Evolutionary conservation across 257 asterid genomes (phyloP), one percentile per base, ranked within the genome.

Genomic region (Ophiorrhiza pumila): DNA sequence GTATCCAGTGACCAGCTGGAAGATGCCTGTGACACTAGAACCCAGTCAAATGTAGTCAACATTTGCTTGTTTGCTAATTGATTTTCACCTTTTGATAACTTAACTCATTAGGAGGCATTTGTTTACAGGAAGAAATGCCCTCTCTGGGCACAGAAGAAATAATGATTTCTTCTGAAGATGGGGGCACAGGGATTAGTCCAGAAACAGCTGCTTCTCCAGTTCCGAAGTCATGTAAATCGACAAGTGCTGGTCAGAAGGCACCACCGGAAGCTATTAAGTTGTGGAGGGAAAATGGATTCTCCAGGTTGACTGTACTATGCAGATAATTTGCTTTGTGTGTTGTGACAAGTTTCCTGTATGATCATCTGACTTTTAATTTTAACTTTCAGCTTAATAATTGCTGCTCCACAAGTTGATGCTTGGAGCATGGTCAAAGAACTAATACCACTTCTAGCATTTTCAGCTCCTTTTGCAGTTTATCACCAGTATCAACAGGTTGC

Each of bases 401-500:
- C 97, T 67, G 93, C 97, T 70, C 98, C 97, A n/a, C 84, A 78
- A 59, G 43, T 78, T 79, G 99, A 91, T 84, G 86, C 87, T 59
- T 90, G 99, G 97, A 66, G 85, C 82, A 85, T 88, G 50, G 85
- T 75, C 55, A 91, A 86, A 86, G 95, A 94, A 80, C 74, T 91
- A 35, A 77, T 91, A 66, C 97, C 99, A 9, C 95, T 94, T 77
- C 64, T 94, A 35, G 79, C 99, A 23, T 90, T 81, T 82, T 94
- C 99, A 3, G 99, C 99, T n/a, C 95, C 97, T 34, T 94, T 91
- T 82, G 97, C 85, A 65, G 82, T 94, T 71, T 91, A 91, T 86
- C 99, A 94, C 79, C 99, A 86, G 83, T 89, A 91, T 78, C 91
- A 87, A 66, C 90, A 90, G 97, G 99, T 94, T 31, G 22, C n/a